These are phyloP conservation scores for Phytophthora ramorum DNA, from an alignment of 352 stramenopile genomes.

Conservation along the genomic window DNA sequence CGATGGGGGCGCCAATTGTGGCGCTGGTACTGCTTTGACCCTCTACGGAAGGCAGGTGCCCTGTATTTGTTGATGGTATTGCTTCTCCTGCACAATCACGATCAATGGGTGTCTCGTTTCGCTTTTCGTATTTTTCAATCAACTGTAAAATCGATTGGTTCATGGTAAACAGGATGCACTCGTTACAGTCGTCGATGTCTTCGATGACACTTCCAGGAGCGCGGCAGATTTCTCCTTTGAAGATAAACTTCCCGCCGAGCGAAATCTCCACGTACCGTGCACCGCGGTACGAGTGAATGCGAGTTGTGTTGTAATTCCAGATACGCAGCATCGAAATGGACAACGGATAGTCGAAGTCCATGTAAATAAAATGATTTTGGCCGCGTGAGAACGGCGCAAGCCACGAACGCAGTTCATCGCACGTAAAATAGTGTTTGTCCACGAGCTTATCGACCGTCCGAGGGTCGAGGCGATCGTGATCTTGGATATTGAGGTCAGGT, in stretches of 20 bases:
- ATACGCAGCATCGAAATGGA: conserved; percentile 87
- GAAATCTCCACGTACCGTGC: conserved; percentile 70
- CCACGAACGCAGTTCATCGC: conserved; percentile 90
- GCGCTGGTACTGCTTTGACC: not conserved
- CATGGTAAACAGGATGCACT: conserved; percentile 89
- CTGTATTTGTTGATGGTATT: not conserved
- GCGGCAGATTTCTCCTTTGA: conserved; percentile 82
- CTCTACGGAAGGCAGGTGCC: not conserved
- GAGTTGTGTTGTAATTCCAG: conserved; percentile 91
- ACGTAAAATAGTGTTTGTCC: conserved; percentile 89
- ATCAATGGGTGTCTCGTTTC: conserved; percentile 21
- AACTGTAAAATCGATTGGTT: conserved; percentile 73
- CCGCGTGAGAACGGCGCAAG: conserved; percentile 83
- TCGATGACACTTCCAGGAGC: conserved; percentile 69
- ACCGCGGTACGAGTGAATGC: conserved; percentile 78
- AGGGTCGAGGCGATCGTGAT: conserved; percentile 76
- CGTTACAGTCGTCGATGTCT: conserved; percentile 68
- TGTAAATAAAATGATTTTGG: conserved; percentile 80
- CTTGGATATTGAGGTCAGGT: conserved; percentile 83
- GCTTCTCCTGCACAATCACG: not conserved
- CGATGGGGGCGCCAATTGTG: not conserved
- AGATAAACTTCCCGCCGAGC: conserved; percentile 68
- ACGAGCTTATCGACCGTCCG: conserved; percentile 90
- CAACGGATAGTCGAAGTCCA: conserved; percentile 80
- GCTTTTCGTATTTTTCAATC: conserved; percentile 86